phyloP scores from a whole-genome alignment of 116 monocot genomes.

The Thalassia testudinum region DNA sequence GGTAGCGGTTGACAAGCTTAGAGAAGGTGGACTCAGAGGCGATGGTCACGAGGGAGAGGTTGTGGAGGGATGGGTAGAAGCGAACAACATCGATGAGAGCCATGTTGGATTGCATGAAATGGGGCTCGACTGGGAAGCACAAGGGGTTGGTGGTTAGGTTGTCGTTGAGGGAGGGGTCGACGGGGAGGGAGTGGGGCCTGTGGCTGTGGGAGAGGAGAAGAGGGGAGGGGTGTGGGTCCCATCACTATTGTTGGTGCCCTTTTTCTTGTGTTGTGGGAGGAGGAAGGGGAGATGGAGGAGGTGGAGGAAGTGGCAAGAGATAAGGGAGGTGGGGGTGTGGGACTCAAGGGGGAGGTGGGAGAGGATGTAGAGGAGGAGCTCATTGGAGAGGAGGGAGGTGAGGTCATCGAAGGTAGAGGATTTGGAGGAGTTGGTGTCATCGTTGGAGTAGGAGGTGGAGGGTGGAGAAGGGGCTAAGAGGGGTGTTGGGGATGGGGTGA shows the following conservation, averaged over 20 bases:
- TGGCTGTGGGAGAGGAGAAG: conserved; percentile 43
- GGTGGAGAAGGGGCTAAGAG: no score
- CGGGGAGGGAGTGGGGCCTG: conserved; percentile 25
- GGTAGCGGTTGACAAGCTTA: conserved; percentile 32
- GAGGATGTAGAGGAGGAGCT: conserved; percentile 22
- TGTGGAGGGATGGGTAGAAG: conserved; percentile 30
- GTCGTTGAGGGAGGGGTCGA: not conserved
- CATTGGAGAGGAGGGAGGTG: conserved; percentile 11
- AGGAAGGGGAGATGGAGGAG: conserved; percentile 59
- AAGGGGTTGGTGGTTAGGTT: no score
- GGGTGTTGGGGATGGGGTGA: no score
- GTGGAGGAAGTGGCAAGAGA: conserved; percentile 61
- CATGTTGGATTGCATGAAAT: conserved; percentile 6
- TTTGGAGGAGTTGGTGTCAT: no score
- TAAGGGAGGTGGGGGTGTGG: conserved; percentile 23
- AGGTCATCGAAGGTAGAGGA: no score
- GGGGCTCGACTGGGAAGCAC: conserved; percentile 17
- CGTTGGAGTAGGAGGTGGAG: no score
- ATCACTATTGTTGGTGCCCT: no score
- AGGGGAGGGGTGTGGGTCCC: conserved; percentile 11
- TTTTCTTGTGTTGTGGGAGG: no score
- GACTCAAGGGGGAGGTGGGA: conserved; percentile 13
- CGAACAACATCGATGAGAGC: conserved; percentile 36
- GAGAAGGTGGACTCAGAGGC: conserved; percentile 30
- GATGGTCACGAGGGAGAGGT: conserved; percentile 32